Base-by-base conservation (phyloP, 169 alveolate species). In the Eimeria zaria region DNA sequence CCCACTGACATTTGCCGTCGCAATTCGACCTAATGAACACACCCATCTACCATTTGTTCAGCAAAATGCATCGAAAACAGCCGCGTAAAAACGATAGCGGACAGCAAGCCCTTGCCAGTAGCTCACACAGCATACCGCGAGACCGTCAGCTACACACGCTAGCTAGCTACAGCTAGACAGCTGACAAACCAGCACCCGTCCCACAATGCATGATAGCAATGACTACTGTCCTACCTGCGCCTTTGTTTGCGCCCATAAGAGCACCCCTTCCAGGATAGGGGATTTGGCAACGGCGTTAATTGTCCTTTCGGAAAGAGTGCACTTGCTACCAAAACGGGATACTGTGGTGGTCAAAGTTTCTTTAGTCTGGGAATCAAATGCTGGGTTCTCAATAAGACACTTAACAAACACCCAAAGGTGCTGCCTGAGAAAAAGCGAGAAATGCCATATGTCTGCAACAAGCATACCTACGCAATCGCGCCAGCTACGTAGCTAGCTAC, bases 351-450 rank as follows among this genome's bases (percentile, higher is more conserved):
- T 97, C 95, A 97, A 89, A 44, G 98, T 97, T 95, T 97, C 98
- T 97, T 98, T 99, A 8, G 99, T 99, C 97, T 99, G 99, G 24
- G 99, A 99, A 97, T 99, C 99, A 97, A 99, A 99, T 14, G 99
- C 98, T 0, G 99, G 99, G 97, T 99, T 99, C 95, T 98, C 99
- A 78, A 99, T 99, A 92, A 98, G 98, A 80, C 99, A 98, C 97
- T 99, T 99, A 74, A 99, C 99, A 97, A 99, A 99, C 62, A 99
- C 98, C 99, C 99, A 99, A 64, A 99, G 97, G 97, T 99, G 99
- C 90, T 98, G 97, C 95, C 97, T 96, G 95, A 83, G 41, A 22
- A 48, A 46, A 71, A 8, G 67, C n/a, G n/a, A n/a, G 48, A 22
- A 78, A 27, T 27, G 64, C 16, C 39, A 46, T 64, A 44, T 7